Percentiles rank a stretch among this genome's conserved stretches.
These are phyloP conservation scores for Plasmodium sp. DNA, from an alignment of 169 alveolate species.

Conservation along the genomic window DNA sequence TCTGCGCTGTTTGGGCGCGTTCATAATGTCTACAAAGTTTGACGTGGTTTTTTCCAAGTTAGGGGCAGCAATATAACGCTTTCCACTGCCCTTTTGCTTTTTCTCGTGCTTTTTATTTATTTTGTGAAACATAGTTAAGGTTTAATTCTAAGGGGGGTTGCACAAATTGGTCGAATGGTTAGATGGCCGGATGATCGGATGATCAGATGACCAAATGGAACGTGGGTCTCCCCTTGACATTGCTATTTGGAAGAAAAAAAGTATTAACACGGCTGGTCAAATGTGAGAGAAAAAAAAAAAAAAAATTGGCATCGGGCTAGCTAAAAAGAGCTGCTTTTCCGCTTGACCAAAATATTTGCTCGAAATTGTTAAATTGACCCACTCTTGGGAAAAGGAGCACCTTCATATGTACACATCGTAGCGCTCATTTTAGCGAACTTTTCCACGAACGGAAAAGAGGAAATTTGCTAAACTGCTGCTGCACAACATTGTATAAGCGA, in stretches of 20 bases:
- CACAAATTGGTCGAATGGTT: not conserved
- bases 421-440: conserved; percentile 3
- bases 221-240: not conserved
- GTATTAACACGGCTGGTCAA: not conserved
- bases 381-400: not conserved
- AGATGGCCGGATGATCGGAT: not conserved
- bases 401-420: not conserved
- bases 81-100: not conserved
- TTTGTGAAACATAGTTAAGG: not conserved
- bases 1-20: not conserved
- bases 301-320: not conserved
- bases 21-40: not conserved
- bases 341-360: not conserved
- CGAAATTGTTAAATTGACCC: not conserved
- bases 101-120: not conserved
- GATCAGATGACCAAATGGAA: not conserved
- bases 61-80: not conserved
- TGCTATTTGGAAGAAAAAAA: not conserved
- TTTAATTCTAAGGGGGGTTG: not conserved
- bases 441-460: not conserved
- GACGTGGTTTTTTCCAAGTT: not conserved
- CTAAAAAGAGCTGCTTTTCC: not conserved
- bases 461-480: not conserved
- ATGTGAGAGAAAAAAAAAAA: conserved; percentile 4
- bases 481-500: not conserved